Percentiles rank a stretch among this genome's conserved stretches.
Conservation (phyloP, 2,329 filamentous ascomycete genomes). For the Aspergillus thermomutatus region DNA sequence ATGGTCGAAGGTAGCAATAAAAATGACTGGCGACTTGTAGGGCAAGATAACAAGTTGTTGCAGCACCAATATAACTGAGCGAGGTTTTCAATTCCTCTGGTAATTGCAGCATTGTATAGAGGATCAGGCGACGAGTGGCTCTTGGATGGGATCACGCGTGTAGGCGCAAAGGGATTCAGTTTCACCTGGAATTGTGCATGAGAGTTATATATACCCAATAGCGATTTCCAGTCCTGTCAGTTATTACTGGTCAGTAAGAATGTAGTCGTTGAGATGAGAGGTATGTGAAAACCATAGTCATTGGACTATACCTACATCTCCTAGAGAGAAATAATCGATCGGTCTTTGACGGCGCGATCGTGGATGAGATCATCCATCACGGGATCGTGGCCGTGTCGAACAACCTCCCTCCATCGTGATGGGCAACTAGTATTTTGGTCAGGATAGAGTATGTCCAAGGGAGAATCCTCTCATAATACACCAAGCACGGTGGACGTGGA, state of each 20-base stretch:
- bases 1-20: constrained; percentile 1
- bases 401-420: not conserved
- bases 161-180: not conserved
- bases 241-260: not conserved
- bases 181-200: not conserved
- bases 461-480: not conserved
- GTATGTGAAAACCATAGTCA: not conserved
- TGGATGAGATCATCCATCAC: not conserved
- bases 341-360: not conserved
- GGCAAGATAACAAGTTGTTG: not conserved
- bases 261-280: not conserved
- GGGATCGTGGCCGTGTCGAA: not conserved
- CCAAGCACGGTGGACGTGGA: not conserved
- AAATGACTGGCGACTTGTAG: not conserved
- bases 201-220: not conserved
- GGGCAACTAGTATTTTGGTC: not conserved
- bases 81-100: not conserved
- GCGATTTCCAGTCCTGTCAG: not conserved
- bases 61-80: not conserved
- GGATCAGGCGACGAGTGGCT: not conserved
- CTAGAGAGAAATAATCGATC: not conserved
- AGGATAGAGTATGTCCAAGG: not conserved
- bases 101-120: not conserved
- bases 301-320: not conserved
- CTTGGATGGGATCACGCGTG: not conserved